Base-by-base conservation (phyloP, 1,139 yeast species). In the Yamadazyma jaroonii region DNA sequence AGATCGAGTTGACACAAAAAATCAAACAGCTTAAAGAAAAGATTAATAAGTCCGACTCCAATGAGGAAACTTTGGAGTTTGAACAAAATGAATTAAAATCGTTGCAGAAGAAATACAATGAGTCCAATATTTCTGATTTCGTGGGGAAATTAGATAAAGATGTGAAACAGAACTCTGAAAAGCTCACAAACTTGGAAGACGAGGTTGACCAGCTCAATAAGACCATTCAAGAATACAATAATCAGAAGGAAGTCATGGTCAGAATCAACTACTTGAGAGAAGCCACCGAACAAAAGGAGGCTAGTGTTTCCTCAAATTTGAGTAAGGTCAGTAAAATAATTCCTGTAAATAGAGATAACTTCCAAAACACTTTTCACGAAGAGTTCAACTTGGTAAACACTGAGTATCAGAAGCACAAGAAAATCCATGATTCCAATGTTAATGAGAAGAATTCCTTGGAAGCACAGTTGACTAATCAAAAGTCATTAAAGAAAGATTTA, bases 211-310 rank as follows among this genome's bases (percentile, higher is more conserved):
- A 67, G 1, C 48, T 81, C 15, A 74, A 76, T 39, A 68, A 67
- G 14, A 71, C 75, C 30, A 64, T 85, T 6, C 58, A 74, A 5
- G 57, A 63, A 12, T 71, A 76, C 11, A 81, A 77, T 46, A 72
- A 73, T 44, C 84, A 79, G 50, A 69, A 85, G 1, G 92, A 81
- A 37, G 50, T 73, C 2, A 62, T 74, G 42, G 80, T 85, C 0
- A 77, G 72, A 46, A 50, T 77, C 2, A 62, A 70, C 0, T 54
- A 78, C 28, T 50, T 81, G 11, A 44, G 42, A 23, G 48, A 48
- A 24, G n/a, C 37, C 5, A 35, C 34, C 9, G 36, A 37, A 4
- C 36, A 35, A 13, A 34, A 39, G 27, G 26, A 40, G 10, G 28
- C 27, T 28, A 37, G 31, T 42, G 11, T 38, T 34, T 11, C 32